Base-by-base conservation (phyloP, 768 basidiomycete genomes). In the Cantharellus anzutake region DNA sequence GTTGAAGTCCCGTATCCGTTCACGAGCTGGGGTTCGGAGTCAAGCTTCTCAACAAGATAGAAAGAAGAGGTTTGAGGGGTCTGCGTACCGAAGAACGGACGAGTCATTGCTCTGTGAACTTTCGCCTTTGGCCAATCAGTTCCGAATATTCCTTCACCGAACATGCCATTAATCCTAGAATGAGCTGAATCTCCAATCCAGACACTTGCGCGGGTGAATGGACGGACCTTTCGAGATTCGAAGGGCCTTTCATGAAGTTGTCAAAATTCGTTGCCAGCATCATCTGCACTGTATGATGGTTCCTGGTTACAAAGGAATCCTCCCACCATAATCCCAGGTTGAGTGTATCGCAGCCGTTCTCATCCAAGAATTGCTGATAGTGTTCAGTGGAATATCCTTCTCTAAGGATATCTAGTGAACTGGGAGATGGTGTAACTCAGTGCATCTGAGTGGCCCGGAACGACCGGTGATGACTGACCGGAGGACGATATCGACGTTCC, bases 401-500 rank as follows among this genome's bases (percentile, higher is more conserved):
- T 48, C 29, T 48, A 48, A 11, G 44, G 11, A 29, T 29, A 11
- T 48, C 44, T 48, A 29, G 11, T 29, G 44, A 11, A 11, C 44
- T 48, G 29, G 11, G 44, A 11, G 44, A 11, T 48, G 11, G 29
- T 11, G 29, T 48, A 48, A 11, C 29, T 11, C 11, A 11, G 11
- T 11, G 44, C 29, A 11, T 11, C 44, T 29, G 44, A 11, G 11
- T 29, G 11, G 11, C 11, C 11, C 11, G 44, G 11, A 29, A 11
- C 44, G 29, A 11, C 11, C 11, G 29, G 44, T 48, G 11, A 48
- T 48, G 64, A 76, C 73, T 72, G 82, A 76, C 58, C 70, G 72
- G 55, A 83, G 65, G 60, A 84, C 73, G 53, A 86, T 68, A 64
- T 86, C 84, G 64, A 86, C 70, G 66, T 86, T 86, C n/a, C 84